Conservation (phyloP, 768 basidiomycete genomes). For the Podaxis rugospora region DNA sequence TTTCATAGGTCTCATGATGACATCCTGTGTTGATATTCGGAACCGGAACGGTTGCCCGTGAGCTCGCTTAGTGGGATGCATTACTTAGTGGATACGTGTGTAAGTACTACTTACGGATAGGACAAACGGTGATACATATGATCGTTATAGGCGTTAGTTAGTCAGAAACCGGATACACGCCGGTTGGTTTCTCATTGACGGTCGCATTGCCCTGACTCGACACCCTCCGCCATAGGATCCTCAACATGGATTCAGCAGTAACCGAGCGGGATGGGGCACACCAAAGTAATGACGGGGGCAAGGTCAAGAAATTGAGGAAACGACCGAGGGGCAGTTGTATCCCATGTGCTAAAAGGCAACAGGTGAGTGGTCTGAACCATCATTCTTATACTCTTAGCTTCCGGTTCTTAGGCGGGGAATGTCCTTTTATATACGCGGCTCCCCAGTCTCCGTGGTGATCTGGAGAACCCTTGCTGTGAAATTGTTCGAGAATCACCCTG, state of each 20-base stretch:
- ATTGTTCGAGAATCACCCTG: background rate
- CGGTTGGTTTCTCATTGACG: background rate
- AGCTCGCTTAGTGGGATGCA: background rate
- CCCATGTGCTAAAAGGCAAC: slow-evolving; percentile 52
- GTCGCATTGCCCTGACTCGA: background rate
- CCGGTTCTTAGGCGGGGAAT: background rate
- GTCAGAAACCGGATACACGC: slow-evolving; percentile 5
- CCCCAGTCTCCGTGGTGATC: background rate
- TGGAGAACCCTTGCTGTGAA: background rate
- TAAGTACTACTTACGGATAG: background rate
- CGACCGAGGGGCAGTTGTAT: slow-evolving; percentile 46
- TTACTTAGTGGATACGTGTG: background rate
- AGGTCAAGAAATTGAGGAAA: slow-evolving; percentile 46
- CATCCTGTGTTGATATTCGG: background rate
- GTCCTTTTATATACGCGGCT: background rate
- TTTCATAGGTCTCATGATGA: background rate
- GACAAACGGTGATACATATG: slow-evolving; percentile 8
- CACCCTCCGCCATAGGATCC: background rate
- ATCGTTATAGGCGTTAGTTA: slow-evolving; percentile 3
- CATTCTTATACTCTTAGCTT: background rate
- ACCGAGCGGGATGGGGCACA: background rate
- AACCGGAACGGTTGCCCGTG: background rate
- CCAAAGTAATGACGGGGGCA: slow-evolving; percentile 14
- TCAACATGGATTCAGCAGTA: background rate
- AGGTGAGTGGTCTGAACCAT: slow-evolving; percentile 29